Evolutionary conservation across 2,329 filamentous ascomycete genomes (phyloP), one percentile per base, ranked within the genome.

Genomic region (Cercospora janseana): DNA sequence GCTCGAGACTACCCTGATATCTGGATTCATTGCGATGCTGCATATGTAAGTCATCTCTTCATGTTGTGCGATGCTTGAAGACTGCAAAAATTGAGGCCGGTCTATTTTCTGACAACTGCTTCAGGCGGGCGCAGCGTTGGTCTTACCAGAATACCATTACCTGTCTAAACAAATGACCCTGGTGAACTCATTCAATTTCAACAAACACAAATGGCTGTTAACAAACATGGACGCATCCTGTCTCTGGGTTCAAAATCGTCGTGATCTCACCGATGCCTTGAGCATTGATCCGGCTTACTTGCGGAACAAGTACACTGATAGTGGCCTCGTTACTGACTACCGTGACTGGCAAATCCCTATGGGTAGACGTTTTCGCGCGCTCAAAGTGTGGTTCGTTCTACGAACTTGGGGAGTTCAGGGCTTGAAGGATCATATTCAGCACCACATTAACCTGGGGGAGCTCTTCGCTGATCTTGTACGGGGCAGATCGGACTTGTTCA

Each of bases 121-220:
- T n/a, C n/a, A n/a, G n/a, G 92, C 92, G 1, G 92, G 92, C 2
- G 83, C 88, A 0, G 87, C 91, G 1, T 80, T 97, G 3, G 74
- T 95, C 3, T 84, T 87, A 16, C 86, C 89, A 3, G 88, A 95
- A 68, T 86, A 87, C 70, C 86, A 89, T 56, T 77, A 85, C 59
- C 77, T 89, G 41, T 76, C 83, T 1, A 65, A 74, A 16, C 72
- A 81, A 6, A 77, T 92, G 43, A 72, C 76, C 1, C 72, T 76
- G 16, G 90, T 95, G 66, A 87, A 95, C 74, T 90, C 85, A 57
- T 95, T 95, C 78, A 85, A 95, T 71, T 82, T 92, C 75, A 97
- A 96, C 75, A 87, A 95, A 80, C 91, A 96, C 78, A 97, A 97
- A 75, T 96, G 92, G 92, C 78, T 96, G 40, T 82, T 96, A n/a